Evolutionary conservation across 768 basidiomycete species (phyloP), one percentile per base, ranked within the genome.

Genomic region (Suillus sp.): DNA sequence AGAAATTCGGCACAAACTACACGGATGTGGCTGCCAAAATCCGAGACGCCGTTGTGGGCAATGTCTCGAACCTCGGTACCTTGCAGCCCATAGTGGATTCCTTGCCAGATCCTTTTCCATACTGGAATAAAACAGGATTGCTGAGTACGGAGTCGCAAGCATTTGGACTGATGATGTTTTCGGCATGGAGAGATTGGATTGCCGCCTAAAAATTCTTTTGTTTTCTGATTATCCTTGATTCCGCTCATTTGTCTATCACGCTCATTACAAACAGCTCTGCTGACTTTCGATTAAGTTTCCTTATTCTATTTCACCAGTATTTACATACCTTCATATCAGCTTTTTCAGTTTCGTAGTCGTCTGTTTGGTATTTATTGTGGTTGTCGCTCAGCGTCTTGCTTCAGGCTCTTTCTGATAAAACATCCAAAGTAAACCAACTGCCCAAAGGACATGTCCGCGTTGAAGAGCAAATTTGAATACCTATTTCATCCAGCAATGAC

Each of bases 51-150:
- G 72, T 76, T 25, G 66, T 74, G 25, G 37, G 64, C n/a, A 66
- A 72, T 40, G 71, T 78, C 64, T 74, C 76, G 60, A 72, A 76
- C 34, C 72, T 78, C 7, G 80, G 80, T 30, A 70, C 71, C 51
- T 61, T 80, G 20, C 74, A 71, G 25, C 74, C 77, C 20, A 73
- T 78, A 6, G 77, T 78, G 35, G 70, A 81, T 64, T 79, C 80
- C 3, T 65, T 76, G n/a, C 45, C 45, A 13, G 45, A 47, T 47
- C 45, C 45, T 11, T 47, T 47, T 22, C 45, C 45, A 27, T 67
- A 65, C 48, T 80, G 77, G 69, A 59, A 61, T 57, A 63, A 66
- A 11, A 69, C 70, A 37, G 66, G 66, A 1, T 22, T 65, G 60
- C 51, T 67, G 42, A 66, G 63, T 20, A 69, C 69, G 16, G 69